Conservation (phyloP, 352 stramenopile genomes). For the Pythium sp. region DNA sequence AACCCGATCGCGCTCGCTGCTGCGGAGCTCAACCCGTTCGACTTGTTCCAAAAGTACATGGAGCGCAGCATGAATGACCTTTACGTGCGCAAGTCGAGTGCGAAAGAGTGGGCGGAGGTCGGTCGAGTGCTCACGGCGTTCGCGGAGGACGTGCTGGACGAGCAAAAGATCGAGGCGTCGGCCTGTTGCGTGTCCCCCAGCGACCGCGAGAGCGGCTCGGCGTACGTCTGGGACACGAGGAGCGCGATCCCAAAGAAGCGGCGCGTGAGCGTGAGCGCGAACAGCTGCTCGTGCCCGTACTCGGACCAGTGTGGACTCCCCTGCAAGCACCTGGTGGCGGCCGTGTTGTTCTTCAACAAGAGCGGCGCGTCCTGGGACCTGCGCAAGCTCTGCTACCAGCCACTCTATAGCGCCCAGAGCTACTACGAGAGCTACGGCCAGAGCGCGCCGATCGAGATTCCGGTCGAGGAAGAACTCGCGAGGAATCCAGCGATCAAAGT, state of each 20-base stretch:
- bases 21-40: conserved; percentile 26
- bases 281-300: conserved; percentile 37
- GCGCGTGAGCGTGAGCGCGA: conserved; percentile 33
- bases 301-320: conserved; percentile 32
- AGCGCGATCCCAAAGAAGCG: conserved; percentile 31
- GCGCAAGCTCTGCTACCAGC: too few species aligned
- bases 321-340: conserved; percentile 41
- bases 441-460: conserved; percentile 22
- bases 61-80: conserved; percentile 36
- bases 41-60: conserved; percentile 48
- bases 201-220: conserved; percentile 33
- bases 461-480: conserved; percentile 41
- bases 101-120: conserved; percentile 17
- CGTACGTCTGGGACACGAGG: conserved; percentile 37
- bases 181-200: conserved; percentile 39
- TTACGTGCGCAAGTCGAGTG: conserved; percentile 32
- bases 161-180: conserved; percentile 21
- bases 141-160: conserved; percentile 17
- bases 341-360: conserved; percentile 33
- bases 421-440: too few species aligned
- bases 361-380: too few species aligned
- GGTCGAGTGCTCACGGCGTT: too few species aligned
- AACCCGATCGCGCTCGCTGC: conserved; percentile 13
- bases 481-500: conserved; percentile 27
- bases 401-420: too few species aligned